Base-by-base conservation (phyloP, 805 yeast genomes). In the Starmerella floricola region DNA sequence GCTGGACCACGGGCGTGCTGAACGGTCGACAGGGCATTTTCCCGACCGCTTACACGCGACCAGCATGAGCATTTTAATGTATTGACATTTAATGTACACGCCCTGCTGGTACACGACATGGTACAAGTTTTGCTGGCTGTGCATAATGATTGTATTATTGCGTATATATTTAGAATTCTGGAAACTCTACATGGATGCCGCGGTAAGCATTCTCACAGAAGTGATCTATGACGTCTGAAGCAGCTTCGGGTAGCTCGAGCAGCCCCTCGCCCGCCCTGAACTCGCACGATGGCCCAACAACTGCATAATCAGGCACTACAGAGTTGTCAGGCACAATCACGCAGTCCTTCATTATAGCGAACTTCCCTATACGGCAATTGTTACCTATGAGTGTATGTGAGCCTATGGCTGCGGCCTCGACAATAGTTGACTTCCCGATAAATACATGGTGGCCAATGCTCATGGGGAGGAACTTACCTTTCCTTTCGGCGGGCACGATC, bases 1-100 rank as follows among this genome's bases (percentile, higher is more conserved):
- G 98, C 0, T 91, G 99, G 99, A 87, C 96, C 2, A 81, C 78
- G 51, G 97, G 96, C 11, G 88, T 82, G 56, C 45, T 79, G 6
- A 66, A 74, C 48, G 91, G 88, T 0, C 49, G 47, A 6, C 65
- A 63, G 16, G 94, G 94, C 1, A 57, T 80, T 42, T 78, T 83
- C 60, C 97, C 97, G 5, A 77, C 91, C 0, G 67, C 80, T 47
- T 87, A 87, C 58, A 78, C 76, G 39, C 36, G 41, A 8, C 45
- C 45, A 11, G 34, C 34, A 30, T 44, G 30, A n/a, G 26, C 10
- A 10, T 10, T 10, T 23, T 23, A 8, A 23, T 10, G 26, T 23
- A n/a, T n/a, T n/a, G n/a, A n/a, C 11, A 34, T 6, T n/a, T 8
- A 21, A 10, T 28, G 8, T 19, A 20, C 8, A 8, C 12, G 17